These are phyloP conservation scores for Cerrena zonata DNA, from an alignment of 1,284 basidiomycete species.

Conservation along the genomic window DNA sequence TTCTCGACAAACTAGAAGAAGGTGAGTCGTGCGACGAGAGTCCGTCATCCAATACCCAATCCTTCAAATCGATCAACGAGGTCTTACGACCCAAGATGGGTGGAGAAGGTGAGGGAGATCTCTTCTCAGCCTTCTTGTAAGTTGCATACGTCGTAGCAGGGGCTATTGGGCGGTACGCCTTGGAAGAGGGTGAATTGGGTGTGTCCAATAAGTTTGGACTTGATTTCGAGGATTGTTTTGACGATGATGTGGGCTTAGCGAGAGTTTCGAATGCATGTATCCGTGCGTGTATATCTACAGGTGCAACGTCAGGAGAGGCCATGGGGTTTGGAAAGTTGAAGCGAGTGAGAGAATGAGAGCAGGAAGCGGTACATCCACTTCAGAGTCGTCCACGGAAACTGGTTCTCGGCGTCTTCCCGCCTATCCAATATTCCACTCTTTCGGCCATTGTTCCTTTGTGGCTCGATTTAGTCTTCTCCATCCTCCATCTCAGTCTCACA, in stretches of 20 bases:
- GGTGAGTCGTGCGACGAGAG: constrained; percentile 26
- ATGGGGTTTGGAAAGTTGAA: background rate
- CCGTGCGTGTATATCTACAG: constrained; percentile 42
- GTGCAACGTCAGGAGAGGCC: background rate
- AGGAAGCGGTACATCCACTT: background rate
- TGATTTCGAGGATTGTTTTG: constrained; percentile 13
- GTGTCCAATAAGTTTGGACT: constrained; percentile 36
- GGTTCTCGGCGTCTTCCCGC: no score
- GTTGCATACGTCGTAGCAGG: constrained; percentile 22
- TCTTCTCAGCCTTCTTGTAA: constrained; percentile 17
- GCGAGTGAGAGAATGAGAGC: background rate
- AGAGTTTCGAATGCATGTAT: constrained; percentile 52
- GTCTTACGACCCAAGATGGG: constrained; percentile 49
- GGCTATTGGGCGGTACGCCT: constrained; percentile 24
- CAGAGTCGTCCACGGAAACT: background rate
- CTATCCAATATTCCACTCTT: no score
- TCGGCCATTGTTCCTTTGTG: no score
- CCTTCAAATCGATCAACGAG: constrained; percentile 66
- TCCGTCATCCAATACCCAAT: constrained; percentile 69
- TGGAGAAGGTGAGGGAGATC: constrained; percentile 48
- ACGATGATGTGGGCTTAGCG: constrained; percentile 11
- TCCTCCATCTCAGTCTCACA: no score
- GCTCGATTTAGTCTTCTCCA: no score
- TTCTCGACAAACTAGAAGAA: constrained; percentile 15
- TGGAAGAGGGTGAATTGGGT: constrained; percentile 42